phyloP scores from a whole-genome alignment of 2,329 filamentous ascomycete genomes.

The Epichloe hybrida region DNA sequence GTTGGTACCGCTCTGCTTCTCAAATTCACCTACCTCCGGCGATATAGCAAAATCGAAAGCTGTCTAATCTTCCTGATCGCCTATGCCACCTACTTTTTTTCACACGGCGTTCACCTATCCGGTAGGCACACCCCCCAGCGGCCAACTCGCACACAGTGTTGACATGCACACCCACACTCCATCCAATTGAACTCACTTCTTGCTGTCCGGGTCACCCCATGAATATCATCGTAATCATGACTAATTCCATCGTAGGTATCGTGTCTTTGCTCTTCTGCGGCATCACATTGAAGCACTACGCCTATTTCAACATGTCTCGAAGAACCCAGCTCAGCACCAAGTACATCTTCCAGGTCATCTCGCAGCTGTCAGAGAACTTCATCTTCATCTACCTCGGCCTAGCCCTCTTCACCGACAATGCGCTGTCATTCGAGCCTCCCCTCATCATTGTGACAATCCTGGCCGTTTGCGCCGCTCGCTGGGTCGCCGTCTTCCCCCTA shows the following conservation, averaged over 20 bases:
- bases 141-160: background rate
- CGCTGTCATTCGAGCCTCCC: conserved; percentile 80
- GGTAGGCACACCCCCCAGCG: conserved; percentile 43
- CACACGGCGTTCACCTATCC: conserved; percentile 89
- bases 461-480: conserved; percentile 84
- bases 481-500: conserved; percentile 93
- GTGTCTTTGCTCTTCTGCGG: conserved; percentile 95
- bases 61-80: conserved; percentile 87
- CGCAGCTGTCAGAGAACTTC: conserved; percentile 95
- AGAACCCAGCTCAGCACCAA: conserved; percentile 96
- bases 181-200: background rate
- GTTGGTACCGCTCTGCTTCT: conserved; percentile 76
- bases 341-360: conserved; percentile 88
- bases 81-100: conserved; percentile 96
- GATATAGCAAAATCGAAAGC: conserved; percentile 93
- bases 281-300: conserved; percentile 96
- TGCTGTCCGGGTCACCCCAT: no score
- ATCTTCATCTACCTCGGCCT: conserved; percentile 98
- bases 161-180: background rate
- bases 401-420: conserved; percentile 82
- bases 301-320: conserved; percentile 99
- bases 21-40: conserved; percentile 87
- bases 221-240: no score
- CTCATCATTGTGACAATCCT: conserved; percentile 88
- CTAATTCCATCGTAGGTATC: conserved; percentile 49